Base-by-base conservation (phyloP, 1,284 basidiomycete species). In the Phellinidium pouzarii region DNA sequence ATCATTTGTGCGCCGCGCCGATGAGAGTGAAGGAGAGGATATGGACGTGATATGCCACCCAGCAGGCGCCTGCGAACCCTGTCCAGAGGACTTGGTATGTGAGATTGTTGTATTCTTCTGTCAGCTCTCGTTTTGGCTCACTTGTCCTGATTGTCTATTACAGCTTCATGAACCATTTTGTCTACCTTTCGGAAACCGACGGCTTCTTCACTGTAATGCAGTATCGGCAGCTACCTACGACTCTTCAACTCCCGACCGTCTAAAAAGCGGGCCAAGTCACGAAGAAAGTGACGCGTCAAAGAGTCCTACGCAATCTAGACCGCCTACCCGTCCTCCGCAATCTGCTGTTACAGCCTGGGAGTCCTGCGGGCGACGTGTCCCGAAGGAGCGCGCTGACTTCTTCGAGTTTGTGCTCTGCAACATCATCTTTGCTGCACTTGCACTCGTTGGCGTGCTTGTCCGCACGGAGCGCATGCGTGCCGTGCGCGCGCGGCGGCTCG, bases 351-450 rank as follows among this genome's bases (percentile, higher is more conserved):
- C 85, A 2, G 91, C 91, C 2, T 95, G 90, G 90, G 86, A 91
- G 64, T 82, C 89, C 2, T 95, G 92, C 62, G 92, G 92, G 3
- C 88, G 89, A 54, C 87, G 92, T 26, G 72, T 87, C 38, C 69
- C 73, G 34, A 75, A 79, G 58, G 91, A 95, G 67, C 80, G 84
- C 44, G 84, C 79, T 3, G 88, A 91, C 65, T 95, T 90, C 64
- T 89, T 82, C 69, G 91, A 94, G 65, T 95, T 94, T 65, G 71
- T 93, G 3, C 88, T 81, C 29, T 83, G 85, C 65, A 95, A 93
- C 64, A 60, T 89, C 36, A 63, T 86, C 5, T 82, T 95, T 62
- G 81, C 82, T 1, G 68, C 77, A 1, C 67, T 87, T 6, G 81
- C 87, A 0, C 67, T 91, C 17, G 69, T 74, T 3, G 69, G 91